phyloP scores from a whole-genome alignment of 139 green algal genomes.

The Coelastrella sp. region DNA sequence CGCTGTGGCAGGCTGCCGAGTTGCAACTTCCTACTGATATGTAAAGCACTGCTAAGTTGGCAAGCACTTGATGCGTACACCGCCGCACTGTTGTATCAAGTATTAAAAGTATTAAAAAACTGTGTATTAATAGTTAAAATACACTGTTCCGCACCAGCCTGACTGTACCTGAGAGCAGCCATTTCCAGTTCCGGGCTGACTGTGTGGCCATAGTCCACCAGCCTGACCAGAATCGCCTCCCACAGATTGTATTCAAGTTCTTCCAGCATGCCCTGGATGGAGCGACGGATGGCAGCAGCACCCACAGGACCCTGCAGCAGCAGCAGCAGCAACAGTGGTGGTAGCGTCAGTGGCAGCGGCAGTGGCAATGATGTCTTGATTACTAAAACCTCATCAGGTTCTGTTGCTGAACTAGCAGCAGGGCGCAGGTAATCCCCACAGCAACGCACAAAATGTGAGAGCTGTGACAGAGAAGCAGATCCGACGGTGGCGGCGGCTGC shows the following conservation, averaged over 20 bases:
- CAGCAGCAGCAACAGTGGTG: not conserved
- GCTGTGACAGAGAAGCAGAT: too few relatives aligned
- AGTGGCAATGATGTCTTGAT: not conserved
- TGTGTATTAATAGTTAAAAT: not conserved
- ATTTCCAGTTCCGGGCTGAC: slow-evolving; percentile 69
- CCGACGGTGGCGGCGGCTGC: not conserved
- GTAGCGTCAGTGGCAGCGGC: not conserved
- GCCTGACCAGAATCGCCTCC: slow-evolving; percentile 60
- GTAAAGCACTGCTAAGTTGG: too few relatives aligned
- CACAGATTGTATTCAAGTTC: slow-evolving; percentile 70
- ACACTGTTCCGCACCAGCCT: not conserved
- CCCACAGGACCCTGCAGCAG: slow-evolving; percentile 39
- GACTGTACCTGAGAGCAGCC: slow-evolving; percentile 52
- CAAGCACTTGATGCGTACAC: too few relatives aligned
- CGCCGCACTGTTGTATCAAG: too few relatives aligned
- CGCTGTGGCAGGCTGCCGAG: too few relatives aligned
- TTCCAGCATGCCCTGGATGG: slow-evolving; percentile 71
- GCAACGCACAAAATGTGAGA: too few relatives aligned
- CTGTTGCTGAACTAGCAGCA: too few relatives aligned
- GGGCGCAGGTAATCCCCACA: too few relatives aligned
- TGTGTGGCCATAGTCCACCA: slow-evolving; percentile 71
- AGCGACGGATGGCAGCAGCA: slow-evolving; percentile 50
- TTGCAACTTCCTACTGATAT: too few relatives aligned
- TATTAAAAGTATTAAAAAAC: too few relatives aligned
- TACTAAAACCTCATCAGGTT: not conserved